These are phyloP conservation scores for Candida tropicalis DNA, from an alignment of 1,139 yeast genomes.

Conservation along the genomic window DNA sequence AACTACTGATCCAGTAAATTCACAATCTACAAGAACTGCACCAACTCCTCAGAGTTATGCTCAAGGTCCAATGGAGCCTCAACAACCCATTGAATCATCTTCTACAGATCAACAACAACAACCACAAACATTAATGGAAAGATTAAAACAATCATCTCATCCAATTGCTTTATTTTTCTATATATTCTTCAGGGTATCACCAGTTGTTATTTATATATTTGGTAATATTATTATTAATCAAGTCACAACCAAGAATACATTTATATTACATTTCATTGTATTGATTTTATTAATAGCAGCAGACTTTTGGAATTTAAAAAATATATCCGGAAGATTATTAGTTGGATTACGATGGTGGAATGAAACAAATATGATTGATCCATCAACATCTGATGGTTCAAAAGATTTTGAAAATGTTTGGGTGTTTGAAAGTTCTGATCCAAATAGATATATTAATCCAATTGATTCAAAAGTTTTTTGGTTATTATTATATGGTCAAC, in stretches of 20 bases:
- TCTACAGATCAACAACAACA: slow-evolving; percentile 14
- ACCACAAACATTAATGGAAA: slow-evolving; percentile 24
- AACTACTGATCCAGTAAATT: background rate
- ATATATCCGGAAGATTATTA: slow-evolving; percentile 82
- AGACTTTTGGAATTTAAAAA: slow-evolving; percentile 94
- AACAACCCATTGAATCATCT: no score
- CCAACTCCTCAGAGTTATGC: slow-evolving; percentile 7
- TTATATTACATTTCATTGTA: slow-evolving; percentile 76
- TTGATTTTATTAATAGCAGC: slow-evolving; percentile 77
- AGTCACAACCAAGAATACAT: slow-evolving; percentile 49
- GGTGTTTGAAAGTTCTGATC: slow-evolving; percentile 90
- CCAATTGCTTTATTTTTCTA: slow-evolving; percentile 74
- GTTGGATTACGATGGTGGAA: slow-evolving; percentile 98
- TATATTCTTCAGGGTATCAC: slow-evolving; percentile 63
- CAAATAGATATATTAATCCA: slow-evolving; percentile 80
- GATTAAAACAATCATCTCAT: slow-evolving; percentile 67
- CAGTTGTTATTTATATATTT: slow-evolving; percentile 66
- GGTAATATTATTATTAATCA: slow-evolving; percentile 61
- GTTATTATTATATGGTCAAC: slow-evolving; percentile 74
- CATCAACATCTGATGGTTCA: slow-evolving; percentile 44
- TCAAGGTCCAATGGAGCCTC: slow-evolving; percentile 10
- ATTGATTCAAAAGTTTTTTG: slow-evolving; percentile 90
- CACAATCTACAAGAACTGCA: slow-evolving; percentile 6
- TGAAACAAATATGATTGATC: slow-evolving; percentile 49
- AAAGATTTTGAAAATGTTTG: slow-evolving; percentile 63